phyloP scores from a whole-genome alignment of 257 asterid species.

The Capsicum baccatum region DNA sequence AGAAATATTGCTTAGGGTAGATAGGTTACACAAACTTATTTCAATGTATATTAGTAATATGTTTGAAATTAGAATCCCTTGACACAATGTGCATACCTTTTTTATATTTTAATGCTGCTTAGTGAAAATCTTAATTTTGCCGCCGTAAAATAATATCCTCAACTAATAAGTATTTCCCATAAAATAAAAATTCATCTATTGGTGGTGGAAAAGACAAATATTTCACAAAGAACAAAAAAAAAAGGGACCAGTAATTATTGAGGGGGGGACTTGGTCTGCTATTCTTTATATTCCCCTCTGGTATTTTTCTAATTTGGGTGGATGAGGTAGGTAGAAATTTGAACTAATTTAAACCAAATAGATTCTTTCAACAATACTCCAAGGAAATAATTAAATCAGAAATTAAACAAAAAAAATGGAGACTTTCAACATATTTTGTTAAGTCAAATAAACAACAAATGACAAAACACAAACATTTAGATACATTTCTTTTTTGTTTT shows the following conservation, averaged over 20 bases:
- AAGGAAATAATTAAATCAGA: neutral
- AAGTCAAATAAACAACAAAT: neutral
- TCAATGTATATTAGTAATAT: neutral
- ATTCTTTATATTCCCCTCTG: neutral
- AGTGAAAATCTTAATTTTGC: neutral
- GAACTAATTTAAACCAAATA: conserved; percentile 29
- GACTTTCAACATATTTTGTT: neutral
- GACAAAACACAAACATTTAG: neutral
- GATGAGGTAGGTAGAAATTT: conserved; percentile 28
- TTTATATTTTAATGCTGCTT: no score
- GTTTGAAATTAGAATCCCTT: neutral
- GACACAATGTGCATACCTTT: neutral
- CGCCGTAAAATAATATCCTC: neutral
- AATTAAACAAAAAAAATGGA: neutral
- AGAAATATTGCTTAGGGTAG: no score
- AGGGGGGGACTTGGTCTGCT: conserved; percentile 20
- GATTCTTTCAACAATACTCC: conserved; percentile 25
- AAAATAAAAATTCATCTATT: no score
- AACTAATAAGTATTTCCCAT: neutral
- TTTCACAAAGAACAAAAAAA: neutral
- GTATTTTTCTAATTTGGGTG: conserved; percentile 24
- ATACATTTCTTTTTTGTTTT: neutral
- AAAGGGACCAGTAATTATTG: neutral
- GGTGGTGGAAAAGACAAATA: conserved; percentile 7
- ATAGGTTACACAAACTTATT: neutral